Base-by-base conservation (phyloP, 2,329 filamentous ascomycete species). In the Zasmidium angulare region DNA sequence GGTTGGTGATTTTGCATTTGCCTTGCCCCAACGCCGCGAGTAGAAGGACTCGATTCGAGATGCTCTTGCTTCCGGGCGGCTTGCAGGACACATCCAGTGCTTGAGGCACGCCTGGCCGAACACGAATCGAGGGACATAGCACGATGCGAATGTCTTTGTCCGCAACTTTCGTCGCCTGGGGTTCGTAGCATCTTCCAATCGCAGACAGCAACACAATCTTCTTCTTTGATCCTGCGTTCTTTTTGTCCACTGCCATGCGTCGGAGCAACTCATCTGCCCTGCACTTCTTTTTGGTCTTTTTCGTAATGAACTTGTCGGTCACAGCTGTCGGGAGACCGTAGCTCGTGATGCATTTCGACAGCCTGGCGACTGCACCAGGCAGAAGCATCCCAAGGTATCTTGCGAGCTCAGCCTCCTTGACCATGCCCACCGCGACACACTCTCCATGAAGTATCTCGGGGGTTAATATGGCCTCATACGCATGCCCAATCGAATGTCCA, bases 221-320 rank as follows among this genome's bases (percentile, higher is more conserved):
- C 82, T 99, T 99, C 76, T 93, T 92, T 60, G 85, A 85, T 1
- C 95, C 95, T 48, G 96, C 90, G 66, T 99, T 99, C 81, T 99
- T 99, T 84, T 99, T 99, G 78, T 99, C 95, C 9, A 99, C 89
- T 0, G 89, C 92, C 95, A 99, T 99, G 74, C 96, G 96, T 66
- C 89, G 84, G 58, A 99, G 82, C 53, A 99, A 77, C 36, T 89
- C 84, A 67, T 97, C 90, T 1, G 97, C 90, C 0, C 90, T 88
- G 73, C 95, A 99, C 65, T 86, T 82, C 77, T 96, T 97, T 55
- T 89, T 90, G 1, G 91, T 93, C 3, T 91, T 93, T 69, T 88
- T 90, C 47, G 89, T 84, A 47, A 99, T 88, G 26, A 87, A 86
- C 73, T 92, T 90, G 76, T 99, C 93, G 36, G 89, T 83, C 9